These are phyloP conservation scores for Aspergillus pseudotamarii DNA, from an alignment of 2,329 filamentous ascomycete species.

Conservation along the genomic window DNA sequence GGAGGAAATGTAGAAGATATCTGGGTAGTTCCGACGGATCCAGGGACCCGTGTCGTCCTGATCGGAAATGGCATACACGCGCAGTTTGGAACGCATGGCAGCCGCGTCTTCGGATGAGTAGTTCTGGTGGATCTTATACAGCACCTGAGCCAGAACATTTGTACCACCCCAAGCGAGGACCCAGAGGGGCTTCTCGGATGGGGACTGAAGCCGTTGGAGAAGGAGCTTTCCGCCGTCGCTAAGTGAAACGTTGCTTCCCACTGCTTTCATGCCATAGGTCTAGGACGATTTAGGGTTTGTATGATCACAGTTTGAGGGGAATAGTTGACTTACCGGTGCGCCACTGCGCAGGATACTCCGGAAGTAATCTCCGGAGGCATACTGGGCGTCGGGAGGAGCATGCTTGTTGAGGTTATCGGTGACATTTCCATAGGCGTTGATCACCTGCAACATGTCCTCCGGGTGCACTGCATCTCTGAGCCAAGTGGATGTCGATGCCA, in stretches of 20 bases:
- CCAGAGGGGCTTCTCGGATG: constrained; percentile 51
- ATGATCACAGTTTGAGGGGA: neutral
- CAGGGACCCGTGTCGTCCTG: constrained; percentile 61
- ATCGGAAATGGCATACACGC: constrained; percentile 61
- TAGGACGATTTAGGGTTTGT: constrained; percentile 1
- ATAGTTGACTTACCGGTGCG: constrained; percentile 37
- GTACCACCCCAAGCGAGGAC: constrained; percentile 58
- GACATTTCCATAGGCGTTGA: constrained; percentile 49
- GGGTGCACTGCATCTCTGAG: constrained; percentile 45
- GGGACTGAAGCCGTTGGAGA: constrained; percentile 39
- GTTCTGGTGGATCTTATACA: constrained; percentile 38
- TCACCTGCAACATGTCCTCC: constrained; percentile 48
- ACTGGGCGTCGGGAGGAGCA: constrained; percentile 47
- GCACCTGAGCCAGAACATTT: constrained; percentile 55
- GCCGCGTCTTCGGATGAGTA: constrained; percentile 34
- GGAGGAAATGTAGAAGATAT: constrained; percentile 59
- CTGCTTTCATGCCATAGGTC: constrained; percentile 41
- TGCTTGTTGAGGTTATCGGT: constrained; percentile 54
- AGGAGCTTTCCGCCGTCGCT: constrained; percentile 52
- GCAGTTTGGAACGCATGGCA: constrained; percentile 43
- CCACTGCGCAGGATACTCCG: constrained; percentile 43
- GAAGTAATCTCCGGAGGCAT: constrained; percentile 43
- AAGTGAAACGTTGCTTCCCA: constrained; percentile 35
- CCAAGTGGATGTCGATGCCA: constrained; percentile 52
- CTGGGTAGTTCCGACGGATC: constrained; percentile 57